Evolutionary conservation across 2,329 filamentous ascomycete species (phyloP).

Genomic region (Pyricularia pennisetigena): DNA sequence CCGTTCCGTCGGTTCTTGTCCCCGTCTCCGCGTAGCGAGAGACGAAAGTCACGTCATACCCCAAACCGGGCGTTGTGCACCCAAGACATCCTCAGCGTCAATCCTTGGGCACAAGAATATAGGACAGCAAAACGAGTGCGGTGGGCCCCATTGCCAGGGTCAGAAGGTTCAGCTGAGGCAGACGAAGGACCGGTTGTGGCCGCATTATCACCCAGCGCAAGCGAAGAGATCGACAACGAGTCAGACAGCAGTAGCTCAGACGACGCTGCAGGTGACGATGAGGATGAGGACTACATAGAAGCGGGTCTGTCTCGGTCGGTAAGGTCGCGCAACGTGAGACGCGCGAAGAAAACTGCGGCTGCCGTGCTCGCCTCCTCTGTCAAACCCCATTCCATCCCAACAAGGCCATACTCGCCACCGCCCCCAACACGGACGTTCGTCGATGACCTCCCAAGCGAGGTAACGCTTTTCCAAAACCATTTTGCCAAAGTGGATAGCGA

Average conservation of each 20-base stretch:
- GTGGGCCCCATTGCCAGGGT: slow-evolving; percentile 20
- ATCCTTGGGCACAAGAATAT: slow-evolving; percentile 19
- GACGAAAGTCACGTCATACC: not conserved
- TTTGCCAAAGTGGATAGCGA: slow-evolving; percentile 3
- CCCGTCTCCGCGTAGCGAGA: slow-evolving; percentile 29
- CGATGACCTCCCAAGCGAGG: slow-evolving; percentile 1
- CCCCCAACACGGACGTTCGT: not conserved
- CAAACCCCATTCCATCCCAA: not conserved
- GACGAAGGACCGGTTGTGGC: slow-evolving; percentile 1
- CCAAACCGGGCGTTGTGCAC: slow-evolving; percentile 11
- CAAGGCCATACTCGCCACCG: slow-evolving; percentile 2
- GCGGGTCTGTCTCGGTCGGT: slow-evolving; percentile 5
- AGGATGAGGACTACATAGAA: slow-evolving; percentile 7
- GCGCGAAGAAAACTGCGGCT: slow-evolving; percentile 5
- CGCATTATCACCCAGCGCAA: not conserved
- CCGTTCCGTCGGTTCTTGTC: slow-evolving; percentile 43
- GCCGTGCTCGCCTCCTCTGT: not conserved
- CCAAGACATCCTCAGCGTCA: slow-evolving; percentile 24
- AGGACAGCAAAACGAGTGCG: slow-evolving; percentile 19
- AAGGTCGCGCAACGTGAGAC: slow-evolving; percentile 1
- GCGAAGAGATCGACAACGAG: not conserved
- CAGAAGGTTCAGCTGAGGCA: slow-evolving; percentile 9
- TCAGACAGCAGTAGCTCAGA: slow-evolving; percentile 2
- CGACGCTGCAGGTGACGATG: slow-evolving; percentile 11
- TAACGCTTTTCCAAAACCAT: slow-evolving; percentile 1